These are phyloP conservation scores for Colletotrichum sp. DNA, from an alignment of 2,329 filamentous ascomycete species.

Conservation along the genomic window DNA sequence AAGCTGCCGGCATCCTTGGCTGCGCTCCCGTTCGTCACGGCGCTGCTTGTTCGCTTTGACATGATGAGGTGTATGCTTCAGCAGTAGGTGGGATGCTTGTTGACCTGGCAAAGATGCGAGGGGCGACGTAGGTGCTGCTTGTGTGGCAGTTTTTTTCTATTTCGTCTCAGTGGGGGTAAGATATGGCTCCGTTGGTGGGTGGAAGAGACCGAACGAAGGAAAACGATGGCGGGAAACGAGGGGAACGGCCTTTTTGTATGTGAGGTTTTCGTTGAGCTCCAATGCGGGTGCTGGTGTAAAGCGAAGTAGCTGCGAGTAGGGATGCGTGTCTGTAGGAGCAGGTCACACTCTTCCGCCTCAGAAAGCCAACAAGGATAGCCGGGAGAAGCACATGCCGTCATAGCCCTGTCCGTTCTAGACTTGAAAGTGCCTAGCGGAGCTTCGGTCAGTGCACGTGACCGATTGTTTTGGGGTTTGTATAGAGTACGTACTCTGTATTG, in stretches of 20 bases:
- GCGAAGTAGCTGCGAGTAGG: not conserved
- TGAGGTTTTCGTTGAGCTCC: not conserved
- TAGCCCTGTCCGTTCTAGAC: slow-evolving; percentile 16
- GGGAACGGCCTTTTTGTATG: slow-evolving; percentile 1
- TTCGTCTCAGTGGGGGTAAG: not conserved
- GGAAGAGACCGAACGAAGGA: not conserved
- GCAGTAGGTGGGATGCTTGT: not conserved
- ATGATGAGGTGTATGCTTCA: slow-evolving; percentile 40
- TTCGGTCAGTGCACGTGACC: not conserved
- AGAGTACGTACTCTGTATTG: not conserved
- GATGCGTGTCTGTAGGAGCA: not conserved
- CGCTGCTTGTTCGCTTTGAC: slow-evolving; percentile 65
- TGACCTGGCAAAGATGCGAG: not conserved
- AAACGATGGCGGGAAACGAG: not conserved
- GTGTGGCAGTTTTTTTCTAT: not conserved
- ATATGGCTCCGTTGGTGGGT: not conserved
- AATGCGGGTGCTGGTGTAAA: not conserved
- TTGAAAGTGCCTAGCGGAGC: slow-evolving; percentile 5
- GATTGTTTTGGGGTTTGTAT: not conserved
- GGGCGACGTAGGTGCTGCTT: not conserved
- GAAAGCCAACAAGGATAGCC: slow-evolving; percentile 16
- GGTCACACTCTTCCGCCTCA: slow-evolving; percentile 3
- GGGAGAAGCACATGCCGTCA: slow-evolving; percentile 20
- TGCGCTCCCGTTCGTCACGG: slow-evolving; percentile 51
- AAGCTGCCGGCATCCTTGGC: slow-evolving; percentile 33